Evolutionary conservation across 2,329 filamentous ascomycete species (phyloP).

Genomic region (Talaromyces sp.): DNA sequence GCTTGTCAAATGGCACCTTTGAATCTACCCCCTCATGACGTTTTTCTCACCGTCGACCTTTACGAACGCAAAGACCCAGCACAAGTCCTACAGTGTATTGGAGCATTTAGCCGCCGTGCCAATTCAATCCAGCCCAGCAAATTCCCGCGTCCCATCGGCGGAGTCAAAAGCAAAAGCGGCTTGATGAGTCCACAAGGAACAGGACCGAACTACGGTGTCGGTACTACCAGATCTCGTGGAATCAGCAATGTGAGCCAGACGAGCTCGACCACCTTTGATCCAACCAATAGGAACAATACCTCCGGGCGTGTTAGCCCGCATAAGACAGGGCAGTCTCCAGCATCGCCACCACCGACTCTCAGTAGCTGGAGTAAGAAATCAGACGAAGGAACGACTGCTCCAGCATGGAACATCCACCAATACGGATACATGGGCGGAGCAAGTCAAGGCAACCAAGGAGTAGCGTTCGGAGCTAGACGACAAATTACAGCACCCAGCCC

Average conservation of each 20-base stretch:
- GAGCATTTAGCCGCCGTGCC: slow-evolving; percentile 85
- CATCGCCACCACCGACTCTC: slow-evolving; percentile 50
- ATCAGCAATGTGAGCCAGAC: slow-evolving; percentile 38
- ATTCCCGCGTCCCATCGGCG: slow-evolving; percentile 70
- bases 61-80: slow-evolving; percentile 95
- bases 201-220: slow-evolving; percentile 37
- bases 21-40: slow-evolving; percentile 86
- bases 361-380: slow-evolving; percentile 88
- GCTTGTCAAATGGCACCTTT: slow-evolving; percentile 82
- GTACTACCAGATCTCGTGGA: slow-evolving; percentile 10
- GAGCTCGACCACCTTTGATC: slow-evolving; percentile 42
- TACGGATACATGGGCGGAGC: slow-evolving; percentile 98
- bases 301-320: slow-evolving; percentile 59
- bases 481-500: slow-evolving; percentile 87
- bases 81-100: slow-evolving; percentile 88
- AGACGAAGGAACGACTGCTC: slow-evolving; percentile 75
- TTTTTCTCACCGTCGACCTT: slow-evolving; percentile 94
- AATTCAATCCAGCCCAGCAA: slow-evolving; percentile 67
- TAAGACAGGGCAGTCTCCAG: slow-evolving; percentile 36
- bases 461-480: slow-evolving; percentile 83
- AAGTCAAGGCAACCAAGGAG: slow-evolving; percentile 90
- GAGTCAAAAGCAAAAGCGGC: slow-evolving; percentile 61
- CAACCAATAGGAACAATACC: slow-evolving; percentile 31
- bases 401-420: slow-evolving; percentile 97
- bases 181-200: slow-evolving; percentile 65